Evolutionary conservation across 2,329 filamentous ascomycete genomes (phyloP), one percentile per base, ranked within the genome.

Genomic region (Chrysoporthe puriensis): DNA sequence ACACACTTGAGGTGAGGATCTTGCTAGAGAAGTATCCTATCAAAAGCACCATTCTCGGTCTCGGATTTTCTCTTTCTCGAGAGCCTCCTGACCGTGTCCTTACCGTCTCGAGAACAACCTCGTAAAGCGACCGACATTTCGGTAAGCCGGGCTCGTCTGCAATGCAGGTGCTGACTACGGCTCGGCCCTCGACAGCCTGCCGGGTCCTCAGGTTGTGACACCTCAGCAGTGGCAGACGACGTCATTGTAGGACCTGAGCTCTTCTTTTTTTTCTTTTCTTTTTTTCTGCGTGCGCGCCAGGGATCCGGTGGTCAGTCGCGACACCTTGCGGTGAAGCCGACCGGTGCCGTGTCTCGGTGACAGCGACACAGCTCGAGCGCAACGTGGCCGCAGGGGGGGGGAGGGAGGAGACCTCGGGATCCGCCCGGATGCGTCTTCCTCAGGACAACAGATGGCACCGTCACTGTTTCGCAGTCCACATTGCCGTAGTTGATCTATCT

Each of bases 341-440:
- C 16, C 14, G 26, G 26, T 14, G 43, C n/a, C 34, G 32, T 32
- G 16, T 21, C 3, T 46, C 58, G 59, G 59, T 36, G 59, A 61
- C 16, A 46, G 59, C 59, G 59, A 61, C 43, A 34, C 14, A 48
- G 26, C 40, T 42, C 18, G 36, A 32, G 57, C 42, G 21, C 59
- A 61, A 61, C 59, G 59, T 61, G 59, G 59, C 59, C 43, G 43
- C 42, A 48, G 26, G 43, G 58, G 43, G 58, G 58, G 43, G 59
- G 42, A 42, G 42, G 40, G 11, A 42, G n/a, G 40, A 42, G 34
- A 2, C 4, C 14, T 5, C 9, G 42, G 43, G 59, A 48, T 48
- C 59, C 59, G 42, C 59, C 36, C 42, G 26, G 16, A 36, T 61
- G 59, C 59, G 26, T 61, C 42, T 46, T 36, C 43, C 59, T 46